Conservation (phyloP, 495 filamentous ascomycete genomes). For the Physcia stellaris region DNA sequence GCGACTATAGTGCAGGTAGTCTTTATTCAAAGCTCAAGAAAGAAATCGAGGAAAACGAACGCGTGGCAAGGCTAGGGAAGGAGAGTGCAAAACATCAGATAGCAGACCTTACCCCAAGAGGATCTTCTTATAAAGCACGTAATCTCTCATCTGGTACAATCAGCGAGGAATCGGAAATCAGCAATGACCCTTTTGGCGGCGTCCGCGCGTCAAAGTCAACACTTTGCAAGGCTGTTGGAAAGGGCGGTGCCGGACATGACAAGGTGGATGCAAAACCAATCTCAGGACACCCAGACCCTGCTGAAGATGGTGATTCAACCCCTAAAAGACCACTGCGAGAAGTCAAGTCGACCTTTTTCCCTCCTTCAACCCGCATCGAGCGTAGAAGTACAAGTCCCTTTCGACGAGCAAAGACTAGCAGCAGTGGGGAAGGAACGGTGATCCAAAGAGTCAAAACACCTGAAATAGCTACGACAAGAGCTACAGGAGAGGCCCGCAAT, state of each 20-base stretch:
- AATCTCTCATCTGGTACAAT: too few species aligned
- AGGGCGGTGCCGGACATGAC: too few species aligned
- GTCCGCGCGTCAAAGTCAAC: too few species aligned
- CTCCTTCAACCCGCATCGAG: slow-evolving; percentile 29
- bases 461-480: slow-evolving; percentile 1
- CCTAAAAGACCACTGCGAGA: slow-evolving; percentile 17
- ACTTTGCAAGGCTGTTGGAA: too few species aligned
- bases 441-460: slow-evolving; percentile 7
- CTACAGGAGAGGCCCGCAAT: too few species aligned
- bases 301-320: slow-evolving; percentile 1
- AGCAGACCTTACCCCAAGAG: too few species aligned
- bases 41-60: slow-evolving; percentile 18
- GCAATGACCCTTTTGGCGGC: too few species aligned
- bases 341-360: slow-evolving; percentile 26
- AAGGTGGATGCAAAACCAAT: too few species aligned
- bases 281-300: too few species aligned
- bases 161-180: too few species aligned
- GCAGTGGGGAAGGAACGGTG: slow-evolving; percentile 8
- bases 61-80: neutral
- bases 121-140: too few species aligned
- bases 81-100: too few species aligned
- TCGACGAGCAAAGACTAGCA: slow-evolving; percentile 31
- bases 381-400: slow-evolving; percentile 42
- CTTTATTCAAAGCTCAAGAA: slow-evolving; percentile 23
- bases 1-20: slow-evolving; percentile 18